Conservation (phyloP, 2,329 filamentous ascomycete genomes). For the Alternaria sp. region DNA sequence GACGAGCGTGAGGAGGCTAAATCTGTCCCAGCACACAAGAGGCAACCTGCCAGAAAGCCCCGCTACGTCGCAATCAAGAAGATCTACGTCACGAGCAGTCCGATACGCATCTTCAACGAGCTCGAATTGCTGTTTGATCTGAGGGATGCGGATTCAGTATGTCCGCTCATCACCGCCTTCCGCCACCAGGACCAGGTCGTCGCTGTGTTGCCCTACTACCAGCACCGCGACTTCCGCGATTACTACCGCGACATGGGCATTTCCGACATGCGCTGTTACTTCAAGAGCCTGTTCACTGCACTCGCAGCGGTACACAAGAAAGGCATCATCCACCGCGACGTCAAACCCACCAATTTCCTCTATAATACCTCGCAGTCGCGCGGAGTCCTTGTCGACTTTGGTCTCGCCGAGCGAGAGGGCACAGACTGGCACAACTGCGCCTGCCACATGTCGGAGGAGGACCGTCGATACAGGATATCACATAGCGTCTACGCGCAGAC, state of each 20-base stretch:
- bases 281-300: slow-evolving; percentile 85
- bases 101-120: slow-evolving; percentile 92
- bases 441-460: slow-evolving; percentile 71
- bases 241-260: slow-evolving; percentile 93
- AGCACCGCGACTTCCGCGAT: slow-evolving; percentile 90
- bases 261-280: slow-evolving; percentile 85
- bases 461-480: slow-evolving; percentile 64
- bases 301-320: slow-evolving; percentile 82
- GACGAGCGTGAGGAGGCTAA: slow-evolving; percentile 67
- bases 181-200: slow-evolving; percentile 93
- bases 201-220: slow-evolving; percentile 92
- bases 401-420: slow-evolving; percentile 79
- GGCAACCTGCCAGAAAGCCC: slow-evolving; percentile 56
- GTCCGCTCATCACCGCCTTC: slow-evolving; percentile 96
- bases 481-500: slow-evolving; percentile 67
- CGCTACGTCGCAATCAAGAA: slow-evolving; percentile 98
- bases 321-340: slow-evolving; percentile 89
- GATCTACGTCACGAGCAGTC: slow-evolving; percentile 98
- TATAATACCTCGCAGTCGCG: slow-evolving; percentile 82
- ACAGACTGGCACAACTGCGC: slow-evolving; percentile 79
- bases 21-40: slow-evolving; percentile 72
- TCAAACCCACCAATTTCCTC: slow-evolving; percentile 97
- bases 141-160: slow-evolving; percentile 81
- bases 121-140: slow-evolving; percentile 91
- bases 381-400: slow-evolving; percentile 97